A percentile compares a stretch with the other conserved stretches of the same genome.
Conservation (phyloP, 2,329 filamentous ascomycete genomes). For the Didymella pomorum region DNA sequence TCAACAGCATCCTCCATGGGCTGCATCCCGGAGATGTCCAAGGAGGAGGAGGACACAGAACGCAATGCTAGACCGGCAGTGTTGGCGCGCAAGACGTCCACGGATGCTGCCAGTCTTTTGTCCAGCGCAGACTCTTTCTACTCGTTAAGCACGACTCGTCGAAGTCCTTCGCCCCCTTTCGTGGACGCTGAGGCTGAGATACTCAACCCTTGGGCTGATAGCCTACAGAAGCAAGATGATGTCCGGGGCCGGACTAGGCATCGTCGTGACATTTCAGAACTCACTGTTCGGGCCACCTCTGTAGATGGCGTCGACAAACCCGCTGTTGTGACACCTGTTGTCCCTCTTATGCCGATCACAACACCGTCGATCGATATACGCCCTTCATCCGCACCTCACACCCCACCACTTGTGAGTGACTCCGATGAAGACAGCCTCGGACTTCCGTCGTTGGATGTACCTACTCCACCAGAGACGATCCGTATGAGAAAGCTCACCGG, state of each 20-base stretch:
- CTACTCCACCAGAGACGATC: conserved; percentile 51
- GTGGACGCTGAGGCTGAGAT: conserved; percentile 42
- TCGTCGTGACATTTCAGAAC: conserved; percentile 48
- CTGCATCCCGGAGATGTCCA: conserved; percentile 31
- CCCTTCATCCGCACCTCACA: conserved; percentile 50
- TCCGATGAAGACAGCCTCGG: conserved; percentile 55
- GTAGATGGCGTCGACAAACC: conserved; percentile 24
- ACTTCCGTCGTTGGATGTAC: conserved; percentile 49
- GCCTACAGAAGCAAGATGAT: conserved; percentile 24
- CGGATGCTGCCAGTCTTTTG: conserved; percentile 43
- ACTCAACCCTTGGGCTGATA: conserved; percentile 41
- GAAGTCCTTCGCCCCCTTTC: conserved; percentile 33
- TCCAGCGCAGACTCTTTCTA: conserved; percentile 52
- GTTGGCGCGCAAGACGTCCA: conserved; percentile 34
- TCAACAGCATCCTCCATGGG: conserved; percentile 30
- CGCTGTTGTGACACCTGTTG: conserved; percentile 36
- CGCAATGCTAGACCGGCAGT: conserved; percentile 19
- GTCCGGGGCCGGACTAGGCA: conserved; percentile 43
- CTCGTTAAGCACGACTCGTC: conserved; percentile 38
- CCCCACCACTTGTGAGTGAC: conserved; percentile 56
- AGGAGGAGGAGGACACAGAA: conserved; percentile 13
- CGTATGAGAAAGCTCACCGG: conserved; percentile 56
- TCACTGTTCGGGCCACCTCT: conserved; percentile 43
- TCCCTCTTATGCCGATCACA: conserved; percentile 27
- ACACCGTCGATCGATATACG: conserved; percentile 32